Evolutionary conservation across 2,329 filamentous ascomycete genomes (phyloP).

Genomic region (Colletotrichum tofieldiae): DNA sequence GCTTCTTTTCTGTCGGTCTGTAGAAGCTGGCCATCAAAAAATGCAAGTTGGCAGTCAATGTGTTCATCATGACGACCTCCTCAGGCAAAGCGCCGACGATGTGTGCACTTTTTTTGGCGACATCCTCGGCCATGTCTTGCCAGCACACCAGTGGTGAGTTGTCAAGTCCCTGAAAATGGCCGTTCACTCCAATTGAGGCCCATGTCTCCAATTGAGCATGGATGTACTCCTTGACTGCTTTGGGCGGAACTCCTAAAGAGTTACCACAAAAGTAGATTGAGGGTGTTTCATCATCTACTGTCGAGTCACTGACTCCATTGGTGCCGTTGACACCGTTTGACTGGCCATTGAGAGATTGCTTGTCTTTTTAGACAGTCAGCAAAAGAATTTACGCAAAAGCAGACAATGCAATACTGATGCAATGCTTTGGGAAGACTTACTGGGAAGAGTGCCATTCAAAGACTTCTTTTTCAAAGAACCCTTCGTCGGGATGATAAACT

Average conservation of each 20-base stretch:
- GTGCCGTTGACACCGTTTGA: conserved; percentile 47
- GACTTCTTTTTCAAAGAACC: conserved; percentile 77
- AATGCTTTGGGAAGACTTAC: conserved; percentile 50
- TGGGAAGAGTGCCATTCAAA: conserved; percentile 62
- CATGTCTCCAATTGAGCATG: conserved; percentile 85
- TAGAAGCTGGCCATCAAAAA: conserved; percentile 90
- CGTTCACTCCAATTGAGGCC: conserved; percentile 87
- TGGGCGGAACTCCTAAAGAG: conserved; percentile 83
- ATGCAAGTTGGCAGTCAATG: conserved; percentile 86
- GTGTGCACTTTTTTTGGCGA: conserved; percentile 78
- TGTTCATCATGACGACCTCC: conserved; percentile 92
- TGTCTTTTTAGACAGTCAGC: conserved; percentile 10
- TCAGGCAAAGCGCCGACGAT: conserved; percentile 81
- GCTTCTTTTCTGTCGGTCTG: conserved; percentile 72
- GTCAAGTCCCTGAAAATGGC: conserved; percentile 81
- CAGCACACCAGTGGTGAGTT: conserved; percentile 80
- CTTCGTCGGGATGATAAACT: conserved; percentile 86
- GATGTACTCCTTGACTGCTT: conserved; percentile 75
- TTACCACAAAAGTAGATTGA: conserved; percentile 86
- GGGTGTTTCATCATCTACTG: conserved; percentile 54
- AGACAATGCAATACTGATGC: no score
- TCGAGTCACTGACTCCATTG: conserved; percentile 46
- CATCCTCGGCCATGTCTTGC: conserved; percentile 84
- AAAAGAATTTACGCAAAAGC: not conserved
- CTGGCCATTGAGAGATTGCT: conserved; percentile 46